These are phyloP conservation scores for Pyrenophora tritici-repentis DNA, from an alignment of 2,329 filamentous ascomycete species.

Conservation along the genomic window DNA sequence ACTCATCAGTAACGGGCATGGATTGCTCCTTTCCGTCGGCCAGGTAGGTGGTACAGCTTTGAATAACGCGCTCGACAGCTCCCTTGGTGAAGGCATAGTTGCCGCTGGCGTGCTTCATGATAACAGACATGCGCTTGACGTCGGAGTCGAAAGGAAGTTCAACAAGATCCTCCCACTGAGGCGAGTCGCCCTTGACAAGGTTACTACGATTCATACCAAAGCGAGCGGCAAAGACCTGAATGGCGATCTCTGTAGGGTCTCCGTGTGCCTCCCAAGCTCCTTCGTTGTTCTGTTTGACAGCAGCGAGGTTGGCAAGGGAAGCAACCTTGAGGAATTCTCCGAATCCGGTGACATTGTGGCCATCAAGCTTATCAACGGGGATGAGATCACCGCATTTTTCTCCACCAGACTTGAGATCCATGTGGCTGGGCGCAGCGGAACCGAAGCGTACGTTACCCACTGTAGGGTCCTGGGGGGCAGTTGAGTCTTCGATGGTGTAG, in stretches of 20 bases:
- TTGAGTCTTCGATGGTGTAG: slow-evolving; percentile 44
- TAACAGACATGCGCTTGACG: slow-evolving; percentile 77
- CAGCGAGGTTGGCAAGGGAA: slow-evolving; percentile 58
- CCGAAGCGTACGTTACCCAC: slow-evolving; percentile 37
- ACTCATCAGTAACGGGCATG: slow-evolving; percentile 54
- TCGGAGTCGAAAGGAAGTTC: slow-evolving; percentile 77
- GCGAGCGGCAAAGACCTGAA: slow-evolving; percentile 73
- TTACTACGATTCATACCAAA: slow-evolving; percentile 66
- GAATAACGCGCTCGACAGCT: slow-evolving; percentile 67
- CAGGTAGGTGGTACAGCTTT: slow-evolving; percentile 52
- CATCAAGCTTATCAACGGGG: slow-evolving; percentile 27
- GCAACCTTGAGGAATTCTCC: slow-evolving; percentile 44
- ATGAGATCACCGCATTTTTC: slow-evolving; percentile 17
- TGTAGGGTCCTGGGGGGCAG: slow-evolving; percentile 43
- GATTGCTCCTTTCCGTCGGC: slow-evolving; percentile 50
- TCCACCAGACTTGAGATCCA: slow-evolving; percentile 32
- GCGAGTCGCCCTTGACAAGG: slow-evolving; percentile 49
- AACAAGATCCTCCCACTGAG: slow-evolving; percentile 52
- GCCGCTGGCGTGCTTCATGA: slow-evolving; percentile 56
- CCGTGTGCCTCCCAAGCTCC: slow-evolving; percentile 47
- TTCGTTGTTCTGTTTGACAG: slow-evolving; percentile 53
- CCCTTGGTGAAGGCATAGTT: slow-evolving; percentile 64
- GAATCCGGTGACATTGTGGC: slow-evolving; percentile 27
- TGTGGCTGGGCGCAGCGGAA: slow-evolving; percentile 28
- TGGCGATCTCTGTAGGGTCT: slow-evolving; percentile 69